Conservation (phyloP, 257 asterid species). For the Paulownia fortunei region DNA sequence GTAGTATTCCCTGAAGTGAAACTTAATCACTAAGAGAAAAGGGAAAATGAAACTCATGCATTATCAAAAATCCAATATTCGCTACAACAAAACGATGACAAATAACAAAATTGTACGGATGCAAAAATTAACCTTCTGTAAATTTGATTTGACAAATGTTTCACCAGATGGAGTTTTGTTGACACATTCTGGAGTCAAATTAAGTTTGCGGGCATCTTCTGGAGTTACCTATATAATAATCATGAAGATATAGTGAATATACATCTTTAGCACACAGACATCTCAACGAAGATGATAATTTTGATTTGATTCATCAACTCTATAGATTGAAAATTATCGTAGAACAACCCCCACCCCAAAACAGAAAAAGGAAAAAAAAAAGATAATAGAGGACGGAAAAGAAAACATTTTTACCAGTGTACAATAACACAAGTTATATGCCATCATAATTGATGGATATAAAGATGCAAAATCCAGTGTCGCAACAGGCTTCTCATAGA, state of each 20-base stretch:
- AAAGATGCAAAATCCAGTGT: conserved; percentile 98
- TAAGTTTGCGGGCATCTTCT: conserved; percentile 82
- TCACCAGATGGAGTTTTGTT: conserved; percentile 98
- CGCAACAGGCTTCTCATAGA: conserved; percentile 96
- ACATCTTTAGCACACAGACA: conserved; percentile 2
- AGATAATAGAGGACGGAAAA: neutral
- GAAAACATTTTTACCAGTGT: conserved; percentile 68
- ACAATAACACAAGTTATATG: conserved; percentile 96
- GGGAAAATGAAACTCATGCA: neutral
- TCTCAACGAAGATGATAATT: conserved; percentile 21
- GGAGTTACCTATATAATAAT: conserved; percentile 72
- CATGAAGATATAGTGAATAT: conserved; percentile 16
- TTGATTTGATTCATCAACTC: conserved; percentile 4
- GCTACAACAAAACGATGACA: conserved; percentile 4
- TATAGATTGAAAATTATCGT: conserved; percentile 23
- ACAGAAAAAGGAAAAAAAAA: neutral
- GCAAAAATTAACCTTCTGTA: conserved; percentile 74
- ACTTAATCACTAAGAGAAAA: conserved; percentile 30
- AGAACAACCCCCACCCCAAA: neutral
- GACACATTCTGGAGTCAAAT: conserved; percentile 83
- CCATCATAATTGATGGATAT: conserved; percentile 99
- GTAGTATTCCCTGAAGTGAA: conserved; percentile 85
- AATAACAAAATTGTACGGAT: conserved; percentile 23
- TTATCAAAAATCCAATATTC: conserved; percentile 9
- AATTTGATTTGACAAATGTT: conserved; percentile 79